Base-by-base conservation (phyloP, 495 filamentous ascomycete genomes). In the Aspergillus steynii region DNA sequence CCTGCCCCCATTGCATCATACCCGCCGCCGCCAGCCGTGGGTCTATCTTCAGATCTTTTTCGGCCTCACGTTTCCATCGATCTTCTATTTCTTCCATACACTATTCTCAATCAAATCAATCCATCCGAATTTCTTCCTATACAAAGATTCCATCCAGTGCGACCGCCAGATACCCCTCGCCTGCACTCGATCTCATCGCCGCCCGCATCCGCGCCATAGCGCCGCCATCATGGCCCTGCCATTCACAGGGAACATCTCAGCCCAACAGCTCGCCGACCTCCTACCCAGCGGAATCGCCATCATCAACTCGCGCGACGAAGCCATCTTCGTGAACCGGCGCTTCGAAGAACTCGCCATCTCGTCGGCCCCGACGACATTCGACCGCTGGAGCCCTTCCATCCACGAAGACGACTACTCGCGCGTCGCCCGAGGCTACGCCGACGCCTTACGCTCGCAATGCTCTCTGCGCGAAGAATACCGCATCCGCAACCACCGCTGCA, bases 201-300 rank as follows among this genome's bases (percentile, higher is more conserved):
- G 37, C 9, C 37, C 37, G 1, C 37, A 42, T 14, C 9, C 1
- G 3, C 37, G 10, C 10, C 37, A 14, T 12, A 9, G 6, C 31
- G 9, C 31, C 0, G 1, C 37, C 10, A 42, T 15, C 37, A 50
- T 50, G 49, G 20, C 49, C 49, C 6, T 7, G 15, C 49, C 49
- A 27, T 26, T 27, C 49, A 5, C 29, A n/a, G 32, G 20, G 32
- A n/a, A 20, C 20, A 31, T 61, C 48, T 66, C 69, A 2, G 68
- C 68, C 6, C 69, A 74, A 32, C 59, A 70, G 58, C 66, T 74
- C 45, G 71, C 69, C 31, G 66, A 74, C 53, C 65, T 68, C 0
- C 50, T 71, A 1, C 71, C 71, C 4, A 61, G 51, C 32, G 68
- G 67, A n/a, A 29, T 71, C 25, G 67, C 64, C n/a, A 65, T 74